A percentile compares a stretch with the other conserved stretches of the same genome.
These are phyloP conservation scores for Apiospora phragmitis DNA, from an alignment of 2,329 filamentous ascomycete species.

Conservation along the genomic window DNA sequence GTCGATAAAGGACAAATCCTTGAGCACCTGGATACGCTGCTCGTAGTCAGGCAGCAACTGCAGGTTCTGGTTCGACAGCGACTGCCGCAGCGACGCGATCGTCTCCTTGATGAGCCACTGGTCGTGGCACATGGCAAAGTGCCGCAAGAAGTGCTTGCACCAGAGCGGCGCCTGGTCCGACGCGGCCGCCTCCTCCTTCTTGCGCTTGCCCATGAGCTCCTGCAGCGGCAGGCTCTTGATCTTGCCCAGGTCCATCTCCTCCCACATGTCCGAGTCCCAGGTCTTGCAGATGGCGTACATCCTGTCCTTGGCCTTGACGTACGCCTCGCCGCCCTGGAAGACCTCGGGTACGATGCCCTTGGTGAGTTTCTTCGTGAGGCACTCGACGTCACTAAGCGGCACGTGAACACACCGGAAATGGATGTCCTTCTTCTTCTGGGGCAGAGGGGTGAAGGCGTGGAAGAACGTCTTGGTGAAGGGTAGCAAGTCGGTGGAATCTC, in stretches of 20 bases:
- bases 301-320: constrained; percentile 62
- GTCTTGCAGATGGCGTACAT: constrained; percentile 68
- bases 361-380: constrained; percentile 70
- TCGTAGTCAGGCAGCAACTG: constrained; percentile 96
- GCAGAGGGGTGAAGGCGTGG: constrained; percentile 65
- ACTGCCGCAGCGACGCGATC: constrained; percentile 80
- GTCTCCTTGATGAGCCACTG: constrained; percentile 96
- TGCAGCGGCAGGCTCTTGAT: constrained; percentile 82
- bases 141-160: constrained; percentile 82
- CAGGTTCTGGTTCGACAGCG: constrained; percentile 94
- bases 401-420: constrained; percentile 68
- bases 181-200: constrained; percentile 62
- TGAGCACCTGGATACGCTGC: constrained; percentile 87
- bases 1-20: constrained; percentile 91
- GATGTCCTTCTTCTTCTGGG: constrained; percentile 66
- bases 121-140: constrained; percentile 95
- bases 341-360: constrained; percentile 61
- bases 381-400: constrained; percentile 77
- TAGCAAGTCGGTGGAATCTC: constrained; percentile 81
- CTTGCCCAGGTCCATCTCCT: constrained; percentile 79
- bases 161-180: constrained; percentile 64
- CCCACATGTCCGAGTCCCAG: constrained; percentile 76
- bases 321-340: constrained; percentile 52
- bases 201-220: constrained; percentile 74
- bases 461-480: constrained; percentile 78